phyloP scores from a whole-genome alignment of 2,329 filamentous ascomycete genomes.

The Monosporascus cannonballus region DNA sequence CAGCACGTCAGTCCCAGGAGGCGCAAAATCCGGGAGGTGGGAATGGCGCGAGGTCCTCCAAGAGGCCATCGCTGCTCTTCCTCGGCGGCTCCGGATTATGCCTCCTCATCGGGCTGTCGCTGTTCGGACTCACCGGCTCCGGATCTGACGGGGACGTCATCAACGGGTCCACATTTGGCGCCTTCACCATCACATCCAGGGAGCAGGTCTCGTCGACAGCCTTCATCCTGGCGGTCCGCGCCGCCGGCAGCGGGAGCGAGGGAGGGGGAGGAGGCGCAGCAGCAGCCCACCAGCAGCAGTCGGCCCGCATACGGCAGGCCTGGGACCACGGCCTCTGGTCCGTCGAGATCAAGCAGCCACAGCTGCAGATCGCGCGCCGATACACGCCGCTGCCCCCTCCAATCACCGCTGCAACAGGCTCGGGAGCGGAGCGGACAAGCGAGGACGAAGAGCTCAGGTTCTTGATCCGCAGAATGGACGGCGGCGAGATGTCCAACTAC shows the following conservation, averaged over 20 bases:
- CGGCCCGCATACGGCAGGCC: conserved; percentile 26
- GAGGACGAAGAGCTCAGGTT: conserved; percentile 50
- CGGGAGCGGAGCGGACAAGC: background rate
- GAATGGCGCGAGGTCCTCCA: too few species aligned
- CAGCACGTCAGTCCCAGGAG: background rate
- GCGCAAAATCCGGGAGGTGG: too few species aligned
- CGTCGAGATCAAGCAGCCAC: conserved; percentile 89
- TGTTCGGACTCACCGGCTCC: background rate
- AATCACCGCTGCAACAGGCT: background rate
- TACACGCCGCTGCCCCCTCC: conserved; percentile 77
- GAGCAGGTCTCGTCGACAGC: conserved; percentile 60
- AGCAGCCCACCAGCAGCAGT: background rate
- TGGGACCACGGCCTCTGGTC: conserved; percentile 71
- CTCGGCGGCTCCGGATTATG: conserved; percentile 6
- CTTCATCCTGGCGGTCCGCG: conserved; percentile 59
- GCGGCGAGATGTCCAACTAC: conserved; percentile 83
- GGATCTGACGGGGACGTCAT: conserved; percentile 26
- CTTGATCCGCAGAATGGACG: conserved; percentile 69
- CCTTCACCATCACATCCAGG: conserved; percentile 57
- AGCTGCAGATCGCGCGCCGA: conserved; percentile 82
- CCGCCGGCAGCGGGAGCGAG: conserved; percentile 7
- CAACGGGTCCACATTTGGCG: conserved; percentile 55
- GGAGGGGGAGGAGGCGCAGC: background rate
- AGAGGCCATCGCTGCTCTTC: background rate
- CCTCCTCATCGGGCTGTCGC: background rate